Base-by-base conservation (phyloP, 1,284 basidiomycete genomes). In the Phellopilus nigrolimitatus region DNA sequence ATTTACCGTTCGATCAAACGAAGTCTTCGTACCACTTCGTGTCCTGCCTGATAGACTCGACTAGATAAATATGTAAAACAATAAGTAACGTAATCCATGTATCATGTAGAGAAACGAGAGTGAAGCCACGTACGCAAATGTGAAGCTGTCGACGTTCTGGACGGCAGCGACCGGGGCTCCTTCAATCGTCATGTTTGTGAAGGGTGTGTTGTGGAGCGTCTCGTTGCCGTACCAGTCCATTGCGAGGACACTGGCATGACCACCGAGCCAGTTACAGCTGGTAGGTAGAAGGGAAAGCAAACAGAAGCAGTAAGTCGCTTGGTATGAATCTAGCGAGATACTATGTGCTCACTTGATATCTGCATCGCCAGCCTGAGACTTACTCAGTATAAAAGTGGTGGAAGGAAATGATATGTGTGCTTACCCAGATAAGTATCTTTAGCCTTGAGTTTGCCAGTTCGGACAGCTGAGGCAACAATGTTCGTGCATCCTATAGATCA, bases 181-280 rank as follows among this genome's bases (percentile, higher is more conserved):
- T 34, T 70, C 49, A 22, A 82, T 70, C 0, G 79, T 81, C 65
- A 83, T 79, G 52, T 81, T 80, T n/a, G 60, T 71, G 57, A 83
- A 74, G 0, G 75, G 74, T 0, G 75, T 75, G 4, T 67, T 65
- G 25, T 72, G 68, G 24, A 82, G 65, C 19, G 65, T 67, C 38
- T 70, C 58, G 43, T 76, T 76, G 3, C 81, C 80, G 50, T 74
- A 78, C 80, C 81, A 83, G 51, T 79, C 70, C 79, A 84, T 82
- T 1, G 78, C 75, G 0, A 78, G 70, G 1, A 76, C 73, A 0
- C 72, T 71, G 0, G 71, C 74, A 49, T 80, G 73, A 0, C 71
- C 76, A 17, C 82, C 80, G 4, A 82, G 63, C 81, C 81, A 83
- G 60, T 84, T 82, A 56, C 80, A 83, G 55, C 81, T 82, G n/a